A percentile compares a stretch with the other conserved stretches of the same genome.
Evolutionary conservation across 306 rosid genomes (phyloP).

Genomic region (Astragalus glycyphyllos): DNA sequence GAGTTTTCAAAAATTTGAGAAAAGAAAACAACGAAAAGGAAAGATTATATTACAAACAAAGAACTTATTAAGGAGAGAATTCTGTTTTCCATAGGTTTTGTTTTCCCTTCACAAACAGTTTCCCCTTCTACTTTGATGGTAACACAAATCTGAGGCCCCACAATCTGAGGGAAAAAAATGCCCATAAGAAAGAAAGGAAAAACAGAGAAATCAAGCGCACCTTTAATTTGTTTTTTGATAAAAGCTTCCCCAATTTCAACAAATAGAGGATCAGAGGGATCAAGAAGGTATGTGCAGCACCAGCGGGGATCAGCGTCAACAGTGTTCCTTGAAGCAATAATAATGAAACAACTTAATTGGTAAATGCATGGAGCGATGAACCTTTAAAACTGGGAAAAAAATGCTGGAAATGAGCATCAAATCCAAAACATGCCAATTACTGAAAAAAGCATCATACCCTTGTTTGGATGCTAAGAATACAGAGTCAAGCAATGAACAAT

Average conservation of each 20-base stretch:
- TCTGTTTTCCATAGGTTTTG: neutral
- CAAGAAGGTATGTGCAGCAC: conserved; percentile 96
- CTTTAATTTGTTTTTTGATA: conserved; percentile 76
- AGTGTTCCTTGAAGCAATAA: conserved; percentile 67
- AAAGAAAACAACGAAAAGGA: neutral
- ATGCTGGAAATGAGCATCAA: conserved; percentile 24
- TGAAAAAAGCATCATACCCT: neutral
- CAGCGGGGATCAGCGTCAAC: conserved; percentile 76
- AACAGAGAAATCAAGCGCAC: conserved; percentile 46
- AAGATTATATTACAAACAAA: neutral
- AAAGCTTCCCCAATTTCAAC: conserved; percentile 87
- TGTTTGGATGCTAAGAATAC: conserved; percentile 18
- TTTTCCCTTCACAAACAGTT: neutral
- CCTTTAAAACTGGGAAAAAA: conserved; percentile 10
- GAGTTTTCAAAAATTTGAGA: neutral
- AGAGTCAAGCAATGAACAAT: conserved; percentile 24
- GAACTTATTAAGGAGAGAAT: conserved; percentile 2
- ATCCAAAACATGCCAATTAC: conserved; percentile 24
- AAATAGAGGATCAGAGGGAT: conserved; percentile 94
- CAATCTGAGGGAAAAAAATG: too few species aligned
- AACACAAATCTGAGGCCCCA: neutral
- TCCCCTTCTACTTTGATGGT: neutral
- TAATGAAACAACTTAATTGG: conserved; percentile 43
- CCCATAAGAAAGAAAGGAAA: neutral
- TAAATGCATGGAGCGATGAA: conserved; percentile 29